A percentile compares a stretch with the other conserved stretches of the same genome.
Evolutionary conservation across 177 flowering plant species (phyloP).

Genomic region (Tripterygium wilfordii): DNA sequence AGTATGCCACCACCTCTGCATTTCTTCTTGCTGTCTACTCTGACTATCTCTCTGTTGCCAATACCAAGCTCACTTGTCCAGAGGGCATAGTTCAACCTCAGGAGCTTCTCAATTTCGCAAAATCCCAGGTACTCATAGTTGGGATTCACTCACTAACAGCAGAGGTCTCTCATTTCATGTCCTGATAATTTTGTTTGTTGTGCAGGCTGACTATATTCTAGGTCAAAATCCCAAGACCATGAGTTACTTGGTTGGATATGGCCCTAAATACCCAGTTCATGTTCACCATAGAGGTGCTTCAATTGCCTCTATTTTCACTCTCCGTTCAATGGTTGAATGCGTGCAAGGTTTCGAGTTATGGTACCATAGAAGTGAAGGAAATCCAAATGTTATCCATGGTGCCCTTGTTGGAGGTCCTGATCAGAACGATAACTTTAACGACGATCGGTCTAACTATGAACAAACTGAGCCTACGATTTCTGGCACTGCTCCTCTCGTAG

Average conservation of each 20-base stretch:
- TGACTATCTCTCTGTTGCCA: slow-evolving; percentile 49
- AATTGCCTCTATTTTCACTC: slow-evolving; percentile 31
- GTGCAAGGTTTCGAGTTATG: slow-evolving; percentile 71
- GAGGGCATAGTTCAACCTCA: slow-evolving; percentile 49
- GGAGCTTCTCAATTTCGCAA: slow-evolving; percentile 63
- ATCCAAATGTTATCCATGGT: slow-evolving; percentile 62
- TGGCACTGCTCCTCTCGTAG: slow-evolving; percentile 56
- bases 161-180: too few relatives aligned
- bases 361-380: slow-evolving; percentile 35
- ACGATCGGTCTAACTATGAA: slow-evolving; percentile 54
- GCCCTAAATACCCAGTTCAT: slow-evolving; percentile 43
- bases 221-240: slow-evolving; percentile 70
- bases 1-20: slow-evolving; percentile 67
- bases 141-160: too few relatives aligned
- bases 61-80: slow-evolving; percentile 51
- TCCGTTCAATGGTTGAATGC: slow-evolving; percentile 37
- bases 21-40: slow-evolving; percentile 84
- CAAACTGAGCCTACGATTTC: slow-evolving; percentile 66
- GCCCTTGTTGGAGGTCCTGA: slow-evolving; percentile 82
- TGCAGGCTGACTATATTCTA: slow-evolving; percentile 67
- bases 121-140: slow-evolving; percentile 56
- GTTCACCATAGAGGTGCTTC: slow-evolving; percentile 84
- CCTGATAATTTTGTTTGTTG: background rate
- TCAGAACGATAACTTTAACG: slow-evolving; percentile 44
- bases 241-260: slow-evolving; percentile 80